Base-by-base conservation (phyloP, 352 stramenopile genomes). In the Phytophthora sp. region DNA sequence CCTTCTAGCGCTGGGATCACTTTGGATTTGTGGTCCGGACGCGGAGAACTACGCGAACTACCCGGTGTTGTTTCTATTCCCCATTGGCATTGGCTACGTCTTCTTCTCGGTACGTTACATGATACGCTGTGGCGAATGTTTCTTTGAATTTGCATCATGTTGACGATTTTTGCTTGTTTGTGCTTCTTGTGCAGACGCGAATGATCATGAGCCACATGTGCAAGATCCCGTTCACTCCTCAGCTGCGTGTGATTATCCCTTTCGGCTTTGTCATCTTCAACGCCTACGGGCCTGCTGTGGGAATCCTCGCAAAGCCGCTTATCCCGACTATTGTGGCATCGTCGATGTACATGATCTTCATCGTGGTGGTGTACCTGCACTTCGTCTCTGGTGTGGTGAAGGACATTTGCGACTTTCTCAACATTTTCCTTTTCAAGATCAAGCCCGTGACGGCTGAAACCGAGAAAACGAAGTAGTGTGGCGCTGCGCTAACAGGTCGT, bases 131-230 rank as follows among this genome's bases (percentile, higher is more conserved):
- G n/a, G n/a, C n/a, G n/a, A n/a, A n/a, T n/a, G n/a, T 57, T 62
- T 13, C 20, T 54, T 24, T 11, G 21, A 47, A 33, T 33, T 44
- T 45, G 54, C 20, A 24, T 31, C 13, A 8, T 11, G 8, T 33
- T 23, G 24, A 1, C 2, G 5, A 18, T 52, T 20, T 74, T 30
- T 20, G 35, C 9, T 6, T 63, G 57, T 27, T 57, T 49, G 26
- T 44, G n/a, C 39, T 54, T 47, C 8, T 76, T n/a, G 9, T 50
- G 30, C 59, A 95, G 85, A 94, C 86, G 27, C 86, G 86, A 66
- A 96, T 96, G 88, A 96, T 94, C 66, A 76, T 90, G 51, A 92
- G 84, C 73, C 88, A 96, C 77, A 96, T 96, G 88, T 96, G 86
- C 74, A 96, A 96, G 74, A 82, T 96, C 23, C 84, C 86, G 45